Evolutionary conservation across 169 alveolate genomes (phyloP).

Genomic region (Eimeria tenella): DNA sequence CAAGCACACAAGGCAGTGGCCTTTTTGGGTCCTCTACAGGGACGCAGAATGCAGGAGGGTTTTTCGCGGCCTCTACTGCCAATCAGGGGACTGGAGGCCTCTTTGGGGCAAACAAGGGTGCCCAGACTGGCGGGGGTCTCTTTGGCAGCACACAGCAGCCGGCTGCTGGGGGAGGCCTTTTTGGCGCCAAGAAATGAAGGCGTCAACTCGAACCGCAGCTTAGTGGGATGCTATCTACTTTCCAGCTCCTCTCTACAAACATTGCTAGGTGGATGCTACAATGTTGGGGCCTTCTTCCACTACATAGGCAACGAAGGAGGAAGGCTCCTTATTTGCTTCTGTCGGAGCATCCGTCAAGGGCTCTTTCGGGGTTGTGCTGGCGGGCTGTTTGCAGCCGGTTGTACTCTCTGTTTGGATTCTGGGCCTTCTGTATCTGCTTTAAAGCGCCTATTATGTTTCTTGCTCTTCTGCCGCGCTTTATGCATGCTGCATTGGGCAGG

Average conservation of each 20-base stretch:
- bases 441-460: too few species aligned
- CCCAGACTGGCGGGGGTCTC: background rate
- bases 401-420: too few species aligned
- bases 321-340: too few species aligned
- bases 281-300: too few species aligned
- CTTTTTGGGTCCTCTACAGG: constrained; percentile 25
- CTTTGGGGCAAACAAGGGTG: constrained; percentile 11
- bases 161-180: constrained; percentile 9
- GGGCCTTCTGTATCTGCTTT: too few species aligned
- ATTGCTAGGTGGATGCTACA: too few species aligned
- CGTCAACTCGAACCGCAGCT: too few species aligned
- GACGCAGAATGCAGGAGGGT: background rate
- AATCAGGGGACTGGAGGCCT: constrained; percentile 15
- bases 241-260: too few species aligned
- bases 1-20: constrained; percentile 11
- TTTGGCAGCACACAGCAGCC: constrained; percentile 38
- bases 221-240: too few species aligned
- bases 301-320: too few species aligned
- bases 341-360: background rate
- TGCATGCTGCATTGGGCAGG: too few species aligned
- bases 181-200: background rate
- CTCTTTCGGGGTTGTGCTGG: background rate
- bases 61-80: constrained; percentile 14
- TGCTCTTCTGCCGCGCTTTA: too few species aligned
- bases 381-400: background rate